A percentile compares a stretch with the other conserved stretches of the same genome.
These are phyloP conservation scores for Apiospora marii DNA, from an alignment of 2,329 filamentous ascomycete species.

Conservation along the genomic window DNA sequence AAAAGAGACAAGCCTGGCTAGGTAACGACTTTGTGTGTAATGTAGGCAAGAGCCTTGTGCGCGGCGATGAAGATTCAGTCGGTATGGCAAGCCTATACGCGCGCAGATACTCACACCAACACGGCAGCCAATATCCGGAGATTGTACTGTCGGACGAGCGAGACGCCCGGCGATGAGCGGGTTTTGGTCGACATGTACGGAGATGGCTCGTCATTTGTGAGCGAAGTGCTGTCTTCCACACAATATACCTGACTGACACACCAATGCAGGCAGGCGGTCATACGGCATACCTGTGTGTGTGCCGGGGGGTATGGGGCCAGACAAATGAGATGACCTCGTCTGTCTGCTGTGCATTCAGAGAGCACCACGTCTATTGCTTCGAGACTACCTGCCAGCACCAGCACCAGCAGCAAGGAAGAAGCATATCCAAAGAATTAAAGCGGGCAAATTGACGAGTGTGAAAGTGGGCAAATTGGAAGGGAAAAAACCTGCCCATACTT, in stretches of 20 bases:
- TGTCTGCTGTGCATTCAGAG: neutral
- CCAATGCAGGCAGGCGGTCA: conserved; percentile 17
- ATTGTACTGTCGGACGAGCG: neutral
- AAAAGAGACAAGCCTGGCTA: neutral
- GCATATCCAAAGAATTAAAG: neutral
- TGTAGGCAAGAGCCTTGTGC: neutral
- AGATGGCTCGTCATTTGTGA: neutral
- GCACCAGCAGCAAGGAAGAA: neutral
- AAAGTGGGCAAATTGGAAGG: conserved; percentile 4
- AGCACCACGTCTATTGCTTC: neutral
- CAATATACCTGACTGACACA: neutral
- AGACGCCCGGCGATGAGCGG: neutral
- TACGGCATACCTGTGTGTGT: conserved; percentile 5
- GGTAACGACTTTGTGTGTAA: neutral
- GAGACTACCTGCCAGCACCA: neutral
- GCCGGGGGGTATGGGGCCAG: neutral
- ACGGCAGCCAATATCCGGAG: conserved; percentile 11
- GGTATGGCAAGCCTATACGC: conserved; percentile 6
- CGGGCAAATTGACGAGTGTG: neutral
- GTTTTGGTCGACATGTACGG: neutral
- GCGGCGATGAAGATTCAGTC: neutral
- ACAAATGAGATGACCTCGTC: neutral
- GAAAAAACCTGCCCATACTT: neutral
- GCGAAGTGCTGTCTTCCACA: neutral
- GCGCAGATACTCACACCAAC: conserved; percentile 5